Evolutionary conservation across 371 early-diverging fungal genomes (phyloP), one percentile per base, ranked within the genome.

Genomic region (Actinomortierella wolfii): DNA sequence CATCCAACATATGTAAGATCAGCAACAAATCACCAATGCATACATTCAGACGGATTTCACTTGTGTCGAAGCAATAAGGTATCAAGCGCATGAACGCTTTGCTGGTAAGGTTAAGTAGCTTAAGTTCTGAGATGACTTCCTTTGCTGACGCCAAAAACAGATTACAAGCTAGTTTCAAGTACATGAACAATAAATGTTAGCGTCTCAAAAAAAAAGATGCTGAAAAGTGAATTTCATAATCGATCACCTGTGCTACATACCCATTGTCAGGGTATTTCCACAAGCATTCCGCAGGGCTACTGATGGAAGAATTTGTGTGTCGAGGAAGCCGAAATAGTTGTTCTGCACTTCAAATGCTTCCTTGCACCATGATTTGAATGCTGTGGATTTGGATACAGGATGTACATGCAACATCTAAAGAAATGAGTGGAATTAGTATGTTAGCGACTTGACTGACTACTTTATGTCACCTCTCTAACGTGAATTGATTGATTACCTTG

Each of bases 81-180:
- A 67, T 53, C 23, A 73, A 21, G 46, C 48, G 20, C 4, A 44
- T 45, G 25, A 73, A 56, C 14, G 43, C 58, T 48, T 62, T 63
- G 50, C 62, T 56, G 4, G 62, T 51, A 6, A 56, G 7, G 17
- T 59, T 67, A 34, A 73, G 21, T 26, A 56, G 63, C 1, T 47
- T 47, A 13, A 56, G 63, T 20, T 73, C 74, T 6, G 59, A 56
- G 15, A 57, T 56, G 0, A 67, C 61, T 9, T 57, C 64, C 14
- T 62, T 54, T 13, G 61, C 63, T 28, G 55, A 73, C 6, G 49
- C 51, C 46, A 62, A 45, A 9, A 73, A 46, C 61, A 73, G 62
- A 29, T 73, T 73, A 29, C 67, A 63, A 8, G 63, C 74, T 73
- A 55, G n/a, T 20, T 18, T n/a, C n/a, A n/a, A n/a, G n/a, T 2